Evolutionary conservation across 2,329 filamentous ascomycete species (phyloP), one percentile per base, ranked within the genome.

Genomic region (Amylocarpus encephaloides): DNA sequence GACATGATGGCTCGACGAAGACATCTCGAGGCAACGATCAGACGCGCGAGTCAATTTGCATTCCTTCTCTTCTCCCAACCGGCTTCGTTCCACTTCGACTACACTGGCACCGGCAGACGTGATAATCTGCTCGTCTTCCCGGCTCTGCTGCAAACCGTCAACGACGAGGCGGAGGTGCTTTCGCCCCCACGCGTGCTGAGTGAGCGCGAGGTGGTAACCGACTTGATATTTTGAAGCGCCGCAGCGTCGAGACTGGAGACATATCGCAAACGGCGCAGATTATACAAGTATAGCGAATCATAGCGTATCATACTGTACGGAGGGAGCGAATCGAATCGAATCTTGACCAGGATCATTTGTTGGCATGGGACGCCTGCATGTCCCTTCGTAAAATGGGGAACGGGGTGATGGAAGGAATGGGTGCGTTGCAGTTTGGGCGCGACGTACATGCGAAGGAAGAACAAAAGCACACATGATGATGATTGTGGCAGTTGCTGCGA

Each of bases 31-130:
- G 46, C 38, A n/a, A 54, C 52, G 12, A 46, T 58, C 38, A 44
- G 41, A 22, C 48, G 51, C 1, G 55, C 55, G 5, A 49, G 47
- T 40, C 49, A 54, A 40, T 50, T 56, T 40, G 53, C 55, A 26
- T 52, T 56, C 42, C 35, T 56, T 12, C 45, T 58, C n/a, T 58
- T 58, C 46, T 49, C 48, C 3, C 53, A 58, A 22, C 55, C 55
- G 1, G 46, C 51, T 39, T 45, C 43, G 12, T 54, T 48, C 29
- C 22, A 40, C 2, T 54, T 52, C 15, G 49, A 48, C 13, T 47
- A 33, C 18, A 33, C 18, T 18, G 30, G 45, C 11, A 47, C 42
- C 6, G 43, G 22, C 2, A 46, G 39, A 19, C 29, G 29, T 38
- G 48, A 51, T 15, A 43, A 19, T 5, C 34, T 57, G 5, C 41